A percentile compares a stretch with the other conserved stretches of the same genome.
These are phyloP conservation scores for Citrullus amarus DNA, from an alignment of 306 rosid species.

Conservation along the genomic window DNA sequence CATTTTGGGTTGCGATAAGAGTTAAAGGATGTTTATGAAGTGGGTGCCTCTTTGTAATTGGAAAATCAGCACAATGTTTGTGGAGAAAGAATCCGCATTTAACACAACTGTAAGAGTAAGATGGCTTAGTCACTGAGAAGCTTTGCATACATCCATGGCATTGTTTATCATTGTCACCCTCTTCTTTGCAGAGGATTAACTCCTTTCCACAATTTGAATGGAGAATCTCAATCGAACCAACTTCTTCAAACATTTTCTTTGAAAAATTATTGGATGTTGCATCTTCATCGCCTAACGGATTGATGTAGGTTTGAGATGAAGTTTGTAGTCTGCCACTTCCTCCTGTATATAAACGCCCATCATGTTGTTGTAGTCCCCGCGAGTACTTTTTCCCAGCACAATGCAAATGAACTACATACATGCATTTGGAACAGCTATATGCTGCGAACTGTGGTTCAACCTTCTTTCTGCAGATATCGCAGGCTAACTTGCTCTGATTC, in stretches of 20 bases:
- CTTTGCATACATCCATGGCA: background rate
- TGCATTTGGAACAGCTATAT: background rate
- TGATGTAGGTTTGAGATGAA: background rate
- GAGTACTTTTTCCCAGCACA: background rate
- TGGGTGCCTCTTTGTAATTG: background rate
- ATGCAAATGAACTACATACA: background rate
- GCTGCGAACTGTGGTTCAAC: background rate
- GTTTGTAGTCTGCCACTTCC: background rate
- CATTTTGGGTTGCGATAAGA: background rate
- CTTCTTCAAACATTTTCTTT: background rate
- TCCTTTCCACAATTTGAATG: background rate
- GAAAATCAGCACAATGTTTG: background rate
- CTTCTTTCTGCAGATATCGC: background rate
- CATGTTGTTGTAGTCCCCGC: background rate
- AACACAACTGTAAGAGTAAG: background rate
- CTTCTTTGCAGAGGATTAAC: background rate
- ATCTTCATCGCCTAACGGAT: background rate
- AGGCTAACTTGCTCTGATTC: background rate
- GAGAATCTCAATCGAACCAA: background rate
- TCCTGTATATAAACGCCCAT: background rate
- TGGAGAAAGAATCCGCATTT: background rate
- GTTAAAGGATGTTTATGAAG: background rate
- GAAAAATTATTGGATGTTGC: background rate
- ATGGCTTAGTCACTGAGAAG: background rate
- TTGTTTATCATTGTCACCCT: background rate